Evolutionary conservation across 225 moss, liverwort and hornwort species (phyloP), one percentile per base, ranked within the genome.

Genomic region (Polytrichum commune): DNA sequence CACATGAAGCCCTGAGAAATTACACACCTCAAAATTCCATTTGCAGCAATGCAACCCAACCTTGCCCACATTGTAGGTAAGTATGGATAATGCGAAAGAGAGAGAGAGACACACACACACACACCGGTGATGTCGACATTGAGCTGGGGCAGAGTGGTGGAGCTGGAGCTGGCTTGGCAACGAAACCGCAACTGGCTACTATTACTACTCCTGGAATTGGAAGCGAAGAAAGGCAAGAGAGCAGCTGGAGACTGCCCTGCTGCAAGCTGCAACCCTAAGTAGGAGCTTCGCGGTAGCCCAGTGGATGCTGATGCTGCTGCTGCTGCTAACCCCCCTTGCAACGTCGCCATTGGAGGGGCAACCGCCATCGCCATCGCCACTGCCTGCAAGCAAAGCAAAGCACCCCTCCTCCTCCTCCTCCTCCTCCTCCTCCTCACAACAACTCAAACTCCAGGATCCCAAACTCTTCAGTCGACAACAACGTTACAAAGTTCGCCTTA

Each of bases 121-220:
- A 25, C 8, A 89, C 88, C 88, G 18, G 83, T 78, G 64, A 79
- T 80, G 73, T 80, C 76, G 69, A 85, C 88, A 73, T 85, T 89
- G 72, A 80, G 86, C 56, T 89, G 83, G 8, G 88, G 85, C 77
- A 89, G 68, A 65, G 83, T 83, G 26, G 85, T 83, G 7, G 83
- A 82, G 73, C 74, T 80, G 46, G 83, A 77, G 78, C 80, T 81
- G 38, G 68, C 80, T 82, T 89, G 85, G 60, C 85, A 89, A 66
- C 88, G 78, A 22, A 86, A 67, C 26, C 23, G 54, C 66, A 70
- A 69, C 60, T 71, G 61, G 26, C 61, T 9, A 58, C 23, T 35
- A 26, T 38, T 66, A 16, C 70, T 60, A 10, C 61, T 35, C 33
- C 77, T 77, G 27, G 54, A 72, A 28, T 60, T 32, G 69, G 58